These are phyloP conservation scores for Sordariomycetes sp. DNA, from an alignment of 2,329 filamentous ascomycete species.

Conservation along the genomic window DNA sequence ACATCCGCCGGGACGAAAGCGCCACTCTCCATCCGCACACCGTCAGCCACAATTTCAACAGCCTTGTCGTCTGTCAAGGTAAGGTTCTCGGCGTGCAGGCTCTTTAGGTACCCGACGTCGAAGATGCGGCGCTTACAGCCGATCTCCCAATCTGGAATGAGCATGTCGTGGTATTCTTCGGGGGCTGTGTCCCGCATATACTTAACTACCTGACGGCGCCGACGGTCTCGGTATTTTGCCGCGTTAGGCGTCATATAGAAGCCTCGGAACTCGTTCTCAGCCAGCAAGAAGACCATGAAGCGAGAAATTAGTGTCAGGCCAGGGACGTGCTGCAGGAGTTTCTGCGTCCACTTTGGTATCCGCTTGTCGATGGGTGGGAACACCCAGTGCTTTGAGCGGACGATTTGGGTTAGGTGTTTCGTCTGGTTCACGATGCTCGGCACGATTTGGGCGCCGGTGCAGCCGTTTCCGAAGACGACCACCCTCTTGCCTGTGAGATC, in stretches of 20 bases:
- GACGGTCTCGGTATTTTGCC: constrained; percentile 18
- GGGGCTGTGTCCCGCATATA: constrained; percentile 32
- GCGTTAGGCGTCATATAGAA: constrained; percentile 25
- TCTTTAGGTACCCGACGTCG: constrained; percentile 39
- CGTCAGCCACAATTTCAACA: constrained; percentile 28
- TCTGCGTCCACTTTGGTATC: constrained; percentile 8
- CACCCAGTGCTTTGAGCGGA: constrained; percentile 28
- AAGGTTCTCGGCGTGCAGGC: constrained; percentile 34
- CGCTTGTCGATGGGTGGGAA: constrained; percentile 15
- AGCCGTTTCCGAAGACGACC: constrained; percentile 28
- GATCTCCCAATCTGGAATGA: constrained; percentile 48
- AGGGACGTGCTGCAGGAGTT: constrained; percentile 32
- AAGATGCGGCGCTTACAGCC: constrained; percentile 53
- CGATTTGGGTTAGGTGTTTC: constrained; percentile 23
- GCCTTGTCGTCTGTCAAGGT: constrained; percentile 32
- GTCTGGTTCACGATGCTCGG: constrained; percentile 24
- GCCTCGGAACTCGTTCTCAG: constrained; percentile 16
- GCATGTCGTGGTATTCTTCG: constrained; percentile 43
- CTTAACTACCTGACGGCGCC: constrained; percentile 23
- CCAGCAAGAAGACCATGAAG: constrained; percentile 24
- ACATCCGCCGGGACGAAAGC: constrained; percentile 37
- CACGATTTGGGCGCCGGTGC: constrained; percentile 39
- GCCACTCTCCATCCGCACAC: constrained; percentile 20
- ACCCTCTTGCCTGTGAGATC: constrained; percentile 20
- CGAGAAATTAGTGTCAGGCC: constrained; percentile 24